Conservation (phyloP, 345 rosid species). For the Hibiscus trionum region DNA sequence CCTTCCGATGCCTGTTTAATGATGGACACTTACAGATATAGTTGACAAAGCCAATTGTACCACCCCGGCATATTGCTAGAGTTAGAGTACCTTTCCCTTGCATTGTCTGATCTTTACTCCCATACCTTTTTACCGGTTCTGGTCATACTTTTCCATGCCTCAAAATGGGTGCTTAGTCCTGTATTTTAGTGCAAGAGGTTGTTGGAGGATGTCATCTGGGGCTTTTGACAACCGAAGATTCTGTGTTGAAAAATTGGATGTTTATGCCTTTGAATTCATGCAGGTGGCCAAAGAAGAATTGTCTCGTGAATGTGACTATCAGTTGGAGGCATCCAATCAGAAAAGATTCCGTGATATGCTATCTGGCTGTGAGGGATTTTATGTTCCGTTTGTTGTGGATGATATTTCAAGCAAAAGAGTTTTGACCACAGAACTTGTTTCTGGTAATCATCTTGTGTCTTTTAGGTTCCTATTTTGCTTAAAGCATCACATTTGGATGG, state of each 20-base stretch:
- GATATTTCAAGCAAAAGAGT: constrained; percentile 74
- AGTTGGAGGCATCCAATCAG: constrained; percentile 78
- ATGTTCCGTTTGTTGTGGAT: constrained; percentile 77
- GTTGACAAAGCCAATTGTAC: not conserved
- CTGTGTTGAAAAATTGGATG: not conserved
- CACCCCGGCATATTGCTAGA: not conserved
- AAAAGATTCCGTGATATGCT: constrained; percentile 64
- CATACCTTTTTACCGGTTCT: not conserved
- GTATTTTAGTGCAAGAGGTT: not conserved
- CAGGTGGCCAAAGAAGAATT: constrained; percentile 95
- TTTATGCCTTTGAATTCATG: constrained; percentile 12
- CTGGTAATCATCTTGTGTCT: constrained; percentile 38
- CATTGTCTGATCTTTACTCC: not conserved
- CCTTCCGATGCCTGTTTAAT: not conserved
- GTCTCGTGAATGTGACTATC: constrained; percentile 89
- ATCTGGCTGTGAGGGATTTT: constrained; percentile 46
- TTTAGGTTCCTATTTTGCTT: constrained; percentile 7
- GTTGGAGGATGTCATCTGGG: not conserved
- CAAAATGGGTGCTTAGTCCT: not conserved
- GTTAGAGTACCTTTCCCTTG: not conserved
- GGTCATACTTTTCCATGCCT: not conserved
- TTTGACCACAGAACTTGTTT: constrained; percentile 71
- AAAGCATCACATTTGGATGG: not conserved
- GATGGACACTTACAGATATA: not conserved
- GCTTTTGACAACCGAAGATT: too few species aligned